Evolutionary conservation across 2,329 filamentous ascomycete species (phyloP).

Genomic region (Colletotrichum sp.): DNA sequence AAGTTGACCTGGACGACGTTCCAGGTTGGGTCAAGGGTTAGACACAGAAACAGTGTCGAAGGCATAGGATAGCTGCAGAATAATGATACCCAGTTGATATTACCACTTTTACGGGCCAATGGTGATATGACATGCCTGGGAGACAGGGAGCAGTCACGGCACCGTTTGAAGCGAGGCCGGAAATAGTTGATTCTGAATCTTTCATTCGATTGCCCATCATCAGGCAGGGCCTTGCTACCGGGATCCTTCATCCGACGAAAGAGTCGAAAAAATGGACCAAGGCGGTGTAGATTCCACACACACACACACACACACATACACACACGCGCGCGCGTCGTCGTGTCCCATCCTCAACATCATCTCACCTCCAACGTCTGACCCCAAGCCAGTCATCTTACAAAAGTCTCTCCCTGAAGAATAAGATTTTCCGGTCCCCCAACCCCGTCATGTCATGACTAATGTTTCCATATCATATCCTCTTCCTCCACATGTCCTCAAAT

Average conservation of each 20-base stretch:
- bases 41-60: background rate
- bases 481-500: slow-evolving; percentile 9
- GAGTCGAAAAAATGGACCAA: background rate
- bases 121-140: background rate
- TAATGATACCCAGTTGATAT: slow-evolving; percentile 16
- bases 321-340: background rate
- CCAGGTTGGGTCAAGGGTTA: slow-evolving; percentile 74
- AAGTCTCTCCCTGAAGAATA: background rate
- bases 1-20: slow-evolving; percentile 67
- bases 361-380: background rate
- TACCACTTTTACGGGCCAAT: background rate
- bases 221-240: background rate
- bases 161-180: background rate
- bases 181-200: background rate
- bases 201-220: background rate
- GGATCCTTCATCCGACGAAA: background rate
- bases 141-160: background rate
- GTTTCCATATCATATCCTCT: slow-evolving; percentile 4
- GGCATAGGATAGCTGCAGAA: background rate
- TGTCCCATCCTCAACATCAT: background rate
- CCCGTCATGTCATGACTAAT: slow-evolving; percentile 15
- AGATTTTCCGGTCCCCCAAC: slow-evolving; percentile 5
- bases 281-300: background rate
- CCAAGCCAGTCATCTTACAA: background rate
- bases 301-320: background rate